Evolutionary conservation across 2,329 filamentous ascomycete species (phyloP).

Genomic region (Xylariaceae sp.): DNA sequence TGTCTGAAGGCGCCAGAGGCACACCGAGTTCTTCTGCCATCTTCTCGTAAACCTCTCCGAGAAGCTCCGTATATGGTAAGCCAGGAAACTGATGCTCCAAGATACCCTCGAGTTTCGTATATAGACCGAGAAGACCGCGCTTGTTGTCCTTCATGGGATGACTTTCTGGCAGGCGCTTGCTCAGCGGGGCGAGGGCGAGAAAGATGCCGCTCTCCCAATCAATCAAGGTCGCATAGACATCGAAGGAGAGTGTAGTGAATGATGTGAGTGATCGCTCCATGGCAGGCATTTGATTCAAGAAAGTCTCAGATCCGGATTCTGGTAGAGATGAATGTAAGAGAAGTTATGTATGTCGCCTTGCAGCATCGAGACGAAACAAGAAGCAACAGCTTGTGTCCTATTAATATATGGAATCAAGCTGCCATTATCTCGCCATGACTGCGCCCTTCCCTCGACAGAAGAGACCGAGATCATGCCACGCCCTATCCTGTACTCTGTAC

Average conservation of each 20-base stretch:
- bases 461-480: too few relatives aligned
- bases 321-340: not conserved
- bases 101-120: slow-evolving; percentile 10
- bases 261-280: slow-evolving; percentile 21
- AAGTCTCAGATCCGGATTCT: not conserved
- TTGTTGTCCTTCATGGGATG: slow-evolving; percentile 33
- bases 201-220: slow-evolving; percentile 70
- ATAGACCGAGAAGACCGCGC: slow-evolving; percentile 39
- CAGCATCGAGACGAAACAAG: too few relatives aligned
- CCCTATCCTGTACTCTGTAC: too few relatives aligned
- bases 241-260: slow-evolving; percentile 45
- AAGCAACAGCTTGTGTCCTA: too few relatives aligned
- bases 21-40: slow-evolving; percentile 41
- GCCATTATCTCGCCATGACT: too few relatives aligned
- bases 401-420: too few relatives aligned
- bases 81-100: slow-evolving; percentile 3
- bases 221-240: slow-evolving; percentile 73
- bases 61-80: slow-evolving; percentile 48
- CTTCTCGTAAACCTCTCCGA: slow-evolving; percentile 42
- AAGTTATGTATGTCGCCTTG: not conserved
- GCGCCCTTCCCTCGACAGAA: too few relatives aligned
- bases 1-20: slow-evolving; percentile 16
- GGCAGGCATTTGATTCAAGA: too few relatives aligned
- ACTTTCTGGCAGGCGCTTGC: not conserved
- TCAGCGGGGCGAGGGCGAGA: slow-evolving; percentile 44